Conservation (phyloP, 78 protist species). For the Tieghemostelium lacteum region DNA sequence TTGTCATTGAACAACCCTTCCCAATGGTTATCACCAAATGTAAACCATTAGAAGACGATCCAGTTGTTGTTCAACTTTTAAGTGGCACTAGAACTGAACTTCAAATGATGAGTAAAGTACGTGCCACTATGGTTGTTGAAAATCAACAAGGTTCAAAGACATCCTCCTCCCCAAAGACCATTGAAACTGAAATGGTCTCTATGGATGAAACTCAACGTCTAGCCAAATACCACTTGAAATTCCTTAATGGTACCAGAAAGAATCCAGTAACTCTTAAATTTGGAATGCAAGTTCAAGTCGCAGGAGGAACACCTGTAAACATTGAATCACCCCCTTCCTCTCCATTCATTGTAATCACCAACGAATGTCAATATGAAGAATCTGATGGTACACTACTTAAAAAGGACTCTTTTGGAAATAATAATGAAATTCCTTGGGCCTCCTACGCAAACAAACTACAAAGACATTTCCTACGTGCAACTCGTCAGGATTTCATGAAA, state of each 20-base stretch:
- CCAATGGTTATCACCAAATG: slow-evolving; percentile 82
- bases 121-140: slow-evolving; percentile 77
- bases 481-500: slow-evolving; percentile 76
- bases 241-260: slow-evolving; percentile 80
- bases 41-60: slow-evolving; percentile 80
- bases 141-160: slow-evolving; percentile 73
- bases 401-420: slow-evolving; percentile 71
- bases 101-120: slow-evolving; percentile 59
- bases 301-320: slow-evolving; percentile 75
- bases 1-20: slow-evolving; percentile 81
- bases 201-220: slow-evolving; percentile 70
- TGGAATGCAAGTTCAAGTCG: slow-evolving; percentile 81
- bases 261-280: slow-evolving; percentile 79
- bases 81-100: slow-evolving; percentile 73
- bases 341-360: slow-evolving; percentile 87
- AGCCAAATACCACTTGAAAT: slow-evolving; percentile 76
- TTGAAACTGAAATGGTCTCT: slow-evolving; percentile 70
- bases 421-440: slow-evolving; percentile 78
- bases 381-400: slow-evolving; percentile 70
- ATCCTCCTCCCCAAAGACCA: slow-evolving; percentile 51
- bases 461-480: slow-evolving; percentile 84
- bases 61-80: slow-evolving; percentile 73
- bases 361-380: slow-evolving; percentile 84
- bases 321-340: slow-evolving; percentile 75
- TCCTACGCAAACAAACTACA: slow-evolving; percentile 78